Evolutionary conservation across 495 filamentous ascomycete genomes (phyloP), one percentile per base, ranked within the genome.

Genomic region (Coniosporium apollinis): DNA sequence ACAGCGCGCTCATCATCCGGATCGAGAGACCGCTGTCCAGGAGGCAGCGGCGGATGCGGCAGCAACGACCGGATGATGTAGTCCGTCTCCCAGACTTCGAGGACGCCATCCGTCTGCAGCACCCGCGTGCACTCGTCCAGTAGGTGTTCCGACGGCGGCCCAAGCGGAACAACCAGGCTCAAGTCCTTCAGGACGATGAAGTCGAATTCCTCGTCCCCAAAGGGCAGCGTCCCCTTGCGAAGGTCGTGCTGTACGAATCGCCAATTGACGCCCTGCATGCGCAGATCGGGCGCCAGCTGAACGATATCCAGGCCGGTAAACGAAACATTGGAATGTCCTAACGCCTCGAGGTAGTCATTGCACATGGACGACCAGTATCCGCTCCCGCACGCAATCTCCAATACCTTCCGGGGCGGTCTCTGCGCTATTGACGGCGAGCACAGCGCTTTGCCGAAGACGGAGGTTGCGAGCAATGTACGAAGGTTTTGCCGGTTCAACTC

Each of bases 161-260:
- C 70, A 22, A 69, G 54, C 9, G 66, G 52, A 17, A 54, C 67
- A 37, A 71, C 74, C 52, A 91, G 66, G 26, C 72, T 73, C 44
- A 86, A 62, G 52, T 94, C 86, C 53, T 94, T 92, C 36, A 85
- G 70, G 60, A 94, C 83, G 36, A 96, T 71, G 15, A 92, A 67
- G 49, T 93, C 84, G 53, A 94, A 96, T 52, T 83, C 79, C 16
- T 66, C 72, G 40, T 86, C 80, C 4, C 72, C 65, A 38, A 94
- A 86, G 2, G 87, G 87, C 29, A 87, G 61, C 2, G 82, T 79
- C 0, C 68, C 48, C 40, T 67, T 69, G 35, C 83, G 78, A 37
- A 89, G 46, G 55, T 93, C 83, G 51, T 91, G 83, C 54, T 82
- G 82, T 31, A 89, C 73, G 47, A 91, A 93, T 11, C 70, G 70